phyloP scores from a whole-genome alignment of 345 rosid genomes.

The Psidium friedrichsthalianum region DNA sequence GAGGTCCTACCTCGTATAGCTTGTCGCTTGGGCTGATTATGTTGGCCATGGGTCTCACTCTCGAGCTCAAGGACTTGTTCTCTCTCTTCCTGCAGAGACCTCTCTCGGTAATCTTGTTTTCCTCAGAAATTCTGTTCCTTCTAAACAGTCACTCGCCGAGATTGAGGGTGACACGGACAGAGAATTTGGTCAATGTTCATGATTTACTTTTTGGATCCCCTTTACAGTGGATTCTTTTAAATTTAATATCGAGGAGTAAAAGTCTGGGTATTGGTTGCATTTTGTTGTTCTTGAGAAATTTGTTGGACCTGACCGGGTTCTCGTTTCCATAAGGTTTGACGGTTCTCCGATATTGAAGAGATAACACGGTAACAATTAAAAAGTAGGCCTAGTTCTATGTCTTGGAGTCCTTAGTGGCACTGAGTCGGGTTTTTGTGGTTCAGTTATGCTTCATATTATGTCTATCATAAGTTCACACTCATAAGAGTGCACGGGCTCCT shows the following conservation, averaged over 20 bases:
- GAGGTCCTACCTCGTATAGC: conserved; percentile 43
- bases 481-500: not conserved
- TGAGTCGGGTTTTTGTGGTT: not conserved
- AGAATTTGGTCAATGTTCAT: not conserved
- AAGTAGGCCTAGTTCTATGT: not conserved
- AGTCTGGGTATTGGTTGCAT: not conserved
- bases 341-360: not conserved
- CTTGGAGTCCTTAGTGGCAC: not conserved
- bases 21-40: conserved; percentile 44
- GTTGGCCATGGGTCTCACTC: conserved; percentile 64
- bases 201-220: not conserved
- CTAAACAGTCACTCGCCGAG: not conserved
- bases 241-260: not conserved
- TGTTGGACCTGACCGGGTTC: not conserved
- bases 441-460: not conserved
- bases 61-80: conserved; percentile 48
- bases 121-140: not conserved
- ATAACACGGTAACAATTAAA: not conserved
- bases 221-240: not conserved
- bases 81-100: conserved; percentile 42
- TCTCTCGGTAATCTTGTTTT: conserved; percentile 27
- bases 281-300: not conserved
- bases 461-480: not conserved
- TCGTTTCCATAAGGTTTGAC: not conserved
- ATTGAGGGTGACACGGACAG: not conserved